phyloP scores from a whole-genome alignment of 2,329 filamentous ascomycete genomes.

The Exophiala calicioides region DNA sequence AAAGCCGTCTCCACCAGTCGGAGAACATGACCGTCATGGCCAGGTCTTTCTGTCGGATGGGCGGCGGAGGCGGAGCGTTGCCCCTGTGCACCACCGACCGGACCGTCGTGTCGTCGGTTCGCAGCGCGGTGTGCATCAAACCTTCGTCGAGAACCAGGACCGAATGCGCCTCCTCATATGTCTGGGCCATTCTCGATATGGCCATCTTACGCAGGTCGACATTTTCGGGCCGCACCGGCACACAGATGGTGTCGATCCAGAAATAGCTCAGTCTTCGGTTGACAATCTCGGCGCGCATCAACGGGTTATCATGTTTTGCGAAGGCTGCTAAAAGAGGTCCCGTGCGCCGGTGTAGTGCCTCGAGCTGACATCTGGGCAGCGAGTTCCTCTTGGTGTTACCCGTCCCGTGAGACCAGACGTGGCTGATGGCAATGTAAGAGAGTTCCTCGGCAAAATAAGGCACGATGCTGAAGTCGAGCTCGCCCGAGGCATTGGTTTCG shows the following conservation, averaged over 20 bases:
- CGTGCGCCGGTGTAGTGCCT: background rate
- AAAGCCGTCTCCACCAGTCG: slow-evolving; percentile 1
- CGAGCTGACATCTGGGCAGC: slow-evolving; percentile 1
- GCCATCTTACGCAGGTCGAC: slow-evolving; percentile 1
- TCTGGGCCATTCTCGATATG: background rate
- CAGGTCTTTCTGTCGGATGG: background rate
- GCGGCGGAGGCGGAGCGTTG: too few relatives aligned
- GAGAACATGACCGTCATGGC: slow-evolving; percentile 1
- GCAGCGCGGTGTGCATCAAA: background rate
- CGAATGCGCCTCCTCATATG: background rate
- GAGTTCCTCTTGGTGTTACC: background rate
- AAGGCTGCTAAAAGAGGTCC: too few relatives aligned
- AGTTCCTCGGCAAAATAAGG: too few relatives aligned
- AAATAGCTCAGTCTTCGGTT: too few relatives aligned
- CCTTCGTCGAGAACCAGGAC: slow-evolving; percentile 4
- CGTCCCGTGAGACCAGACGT: slow-evolving; percentile 1
- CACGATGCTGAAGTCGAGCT: too few relatives aligned
- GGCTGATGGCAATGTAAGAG: background rate
- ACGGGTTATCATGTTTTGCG: too few relatives aligned
- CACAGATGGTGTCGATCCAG: slow-evolving; percentile 3
- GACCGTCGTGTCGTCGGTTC: too few relatives aligned
- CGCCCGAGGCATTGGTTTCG: too few relatives aligned
- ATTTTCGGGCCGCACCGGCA: background rate
- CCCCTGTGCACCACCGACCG: too few relatives aligned
- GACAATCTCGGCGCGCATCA: too few relatives aligned